Conservation (phyloP, 2,329 filamentous ascomycete species). For the Bipolaris oryzae region DNA sequence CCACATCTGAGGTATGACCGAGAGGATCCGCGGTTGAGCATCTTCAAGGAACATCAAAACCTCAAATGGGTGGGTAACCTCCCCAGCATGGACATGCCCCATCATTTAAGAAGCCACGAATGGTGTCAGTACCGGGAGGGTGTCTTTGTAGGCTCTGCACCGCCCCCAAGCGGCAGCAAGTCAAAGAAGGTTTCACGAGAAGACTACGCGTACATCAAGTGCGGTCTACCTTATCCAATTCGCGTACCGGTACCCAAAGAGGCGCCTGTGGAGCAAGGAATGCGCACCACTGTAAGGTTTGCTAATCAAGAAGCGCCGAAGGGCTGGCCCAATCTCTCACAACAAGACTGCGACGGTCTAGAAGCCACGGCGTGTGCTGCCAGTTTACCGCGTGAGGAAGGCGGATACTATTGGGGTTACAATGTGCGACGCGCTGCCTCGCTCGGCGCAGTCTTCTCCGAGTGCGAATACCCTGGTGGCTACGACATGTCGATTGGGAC, state of each 20-base stretch:
- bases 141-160: slow-evolving; percentile 59
- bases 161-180: slow-evolving; percentile 51
- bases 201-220: slow-evolving; percentile 54
- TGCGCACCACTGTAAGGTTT: slow-evolving; percentile 75
- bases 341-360: slow-evolving; percentile 33
- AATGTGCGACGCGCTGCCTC: slow-evolving; percentile 68
- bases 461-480: slow-evolving; percentile 73
- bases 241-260: slow-evolving; percentile 58
- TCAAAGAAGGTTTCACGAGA: slow-evolving; percentile 41
- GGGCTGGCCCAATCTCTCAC: slow-evolving; percentile 37
- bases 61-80: slow-evolving; percentile 73
- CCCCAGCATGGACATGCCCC: slow-evolving; percentile 82
- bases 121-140: slow-evolving; percentile 83
- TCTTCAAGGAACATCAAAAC: slow-evolving; percentile 82
- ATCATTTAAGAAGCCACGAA: slow-evolving; percentile 77
- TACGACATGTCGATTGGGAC: slow-evolving; percentile 86
- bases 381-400: slow-evolving; percentile 71
- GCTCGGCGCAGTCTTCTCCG: slow-evolving; percentile 77
- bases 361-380: slow-evolving; percentile 69
- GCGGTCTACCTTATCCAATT: slow-evolving; percentile 56
- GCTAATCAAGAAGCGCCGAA: slow-evolving; percentile 50
- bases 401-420: slow-evolving; percentile 88
- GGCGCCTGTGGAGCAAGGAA: slow-evolving; percentile 66
- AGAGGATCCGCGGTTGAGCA: slow-evolving; percentile 59
- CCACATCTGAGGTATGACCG: slow-evolving; percentile 66